Conservation (phyloP, 2,329 filamentous ascomycete species). For the Aspergillus tamarii region DNA sequence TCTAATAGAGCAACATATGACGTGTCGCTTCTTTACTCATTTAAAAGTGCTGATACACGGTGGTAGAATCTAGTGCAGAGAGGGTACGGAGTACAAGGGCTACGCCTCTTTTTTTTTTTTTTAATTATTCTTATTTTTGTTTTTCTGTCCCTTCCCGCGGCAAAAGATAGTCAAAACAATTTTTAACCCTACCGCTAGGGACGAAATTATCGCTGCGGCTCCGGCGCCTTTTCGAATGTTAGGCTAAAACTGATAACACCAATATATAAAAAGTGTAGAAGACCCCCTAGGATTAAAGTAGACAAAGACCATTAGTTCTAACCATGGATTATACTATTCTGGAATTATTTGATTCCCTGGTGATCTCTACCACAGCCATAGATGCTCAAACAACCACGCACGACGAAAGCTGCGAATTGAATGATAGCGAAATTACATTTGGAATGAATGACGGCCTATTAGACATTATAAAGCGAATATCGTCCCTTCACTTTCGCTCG, state of each 20-base stretch:
- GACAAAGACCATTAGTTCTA: not conserved
- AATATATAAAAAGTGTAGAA: not conserved
- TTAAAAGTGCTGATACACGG: not conserved
- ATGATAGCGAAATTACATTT: not conserved
- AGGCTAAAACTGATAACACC: not conserved
- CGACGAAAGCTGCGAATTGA: not conserved
- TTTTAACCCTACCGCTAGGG: not conserved
- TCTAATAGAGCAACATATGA: not conserved
- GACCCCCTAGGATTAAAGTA: not conserved
- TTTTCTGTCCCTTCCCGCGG: not conserved
- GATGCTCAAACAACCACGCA: not conserved
- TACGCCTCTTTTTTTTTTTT: not conserved
- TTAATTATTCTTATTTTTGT: not conserved
- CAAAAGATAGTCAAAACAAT: not conserved
- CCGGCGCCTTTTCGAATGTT: not conserved
- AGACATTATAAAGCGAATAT: not conserved
- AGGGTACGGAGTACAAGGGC: not conserved
- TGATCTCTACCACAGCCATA: not conserved
- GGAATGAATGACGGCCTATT: not conserved
- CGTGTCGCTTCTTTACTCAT: not conserved
- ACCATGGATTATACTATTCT: not conserved
- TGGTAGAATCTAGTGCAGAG: not conserved
- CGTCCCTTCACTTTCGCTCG: not conserved
- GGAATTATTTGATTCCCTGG: not conserved
- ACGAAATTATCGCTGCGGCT: not conserved